Conservation (phyloP, 106 monocot genomes). For the Phalaenopsis equestris region DNA sequence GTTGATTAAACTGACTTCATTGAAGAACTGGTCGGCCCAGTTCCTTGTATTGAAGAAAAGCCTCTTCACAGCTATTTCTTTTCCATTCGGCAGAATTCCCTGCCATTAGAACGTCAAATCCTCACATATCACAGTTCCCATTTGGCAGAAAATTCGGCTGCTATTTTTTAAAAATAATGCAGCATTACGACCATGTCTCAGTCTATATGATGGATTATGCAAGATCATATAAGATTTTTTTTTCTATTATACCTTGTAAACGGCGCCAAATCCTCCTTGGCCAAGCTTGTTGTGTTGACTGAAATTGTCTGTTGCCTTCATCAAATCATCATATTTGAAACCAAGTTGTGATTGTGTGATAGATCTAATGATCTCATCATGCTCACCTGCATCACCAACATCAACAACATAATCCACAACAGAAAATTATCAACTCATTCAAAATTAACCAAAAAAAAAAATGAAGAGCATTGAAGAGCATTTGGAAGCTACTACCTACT, state of each 20-base stretch:
- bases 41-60: constrained; percentile 46
- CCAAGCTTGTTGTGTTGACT: constrained; percentile 51
- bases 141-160: background rate
- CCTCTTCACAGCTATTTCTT: constrained; percentile 60
- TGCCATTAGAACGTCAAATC: constrained; percentile 11
- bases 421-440: background rate
- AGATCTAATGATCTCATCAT: constrained; percentile 28
- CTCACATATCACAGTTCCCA: background rate
- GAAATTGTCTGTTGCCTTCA: constrained; percentile 50
- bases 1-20: constrained; percentile 52
- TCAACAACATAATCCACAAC: constrained; percentile 10
- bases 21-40: constrained; percentile 53
- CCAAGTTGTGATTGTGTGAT: constrained; percentile 29
- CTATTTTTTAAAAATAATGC: background rate
- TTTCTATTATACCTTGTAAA: constrained; percentile 46
- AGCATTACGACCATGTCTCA: background rate
- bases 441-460: too few species aligned
- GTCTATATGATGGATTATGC: background rate
- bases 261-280: constrained; percentile 62
- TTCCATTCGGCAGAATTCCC: constrained; percentile 56
- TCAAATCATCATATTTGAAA: constrained; percentile 52
- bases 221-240: too few species aligned
- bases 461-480: background rate
- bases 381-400: constrained; percentile 19
- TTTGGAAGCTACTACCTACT: background rate